Percentiles rank a stretch among this genome's conserved stretches.
Evolutionary conservation across 2,329 filamentous ascomycete genomes (phyloP).

Genomic region (Triangularia verruculosa): DNA sequence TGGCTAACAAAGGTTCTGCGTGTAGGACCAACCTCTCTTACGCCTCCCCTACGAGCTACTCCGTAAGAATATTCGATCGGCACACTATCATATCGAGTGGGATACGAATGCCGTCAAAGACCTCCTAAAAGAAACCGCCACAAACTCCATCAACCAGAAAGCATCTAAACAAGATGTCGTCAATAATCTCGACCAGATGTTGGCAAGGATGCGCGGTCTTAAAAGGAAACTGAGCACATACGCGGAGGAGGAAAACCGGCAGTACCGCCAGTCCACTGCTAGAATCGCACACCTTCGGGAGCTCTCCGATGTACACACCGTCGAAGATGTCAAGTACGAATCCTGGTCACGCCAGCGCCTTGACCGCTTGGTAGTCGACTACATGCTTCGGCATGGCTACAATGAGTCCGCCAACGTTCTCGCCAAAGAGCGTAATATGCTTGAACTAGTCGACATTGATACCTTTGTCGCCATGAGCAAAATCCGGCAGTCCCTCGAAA

Average conservation of each 20-base stretch:
- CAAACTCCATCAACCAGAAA: conserved; percentile 62
- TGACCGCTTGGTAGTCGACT: conserved; percentile 86
- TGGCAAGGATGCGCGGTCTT: conserved; percentile 76
- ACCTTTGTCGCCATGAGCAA: conserved; percentile 80
- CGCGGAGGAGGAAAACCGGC: conserved; percentile 73
- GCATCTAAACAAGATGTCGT: conserved; percentile 69
- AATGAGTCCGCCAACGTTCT: conserved; percentile 71
- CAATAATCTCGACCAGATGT: conserved; percentile 77
- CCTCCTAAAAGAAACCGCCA: conserved; percentile 60
- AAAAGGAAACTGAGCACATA: conserved; percentile 81
- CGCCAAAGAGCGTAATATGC: conserved; percentile 71
- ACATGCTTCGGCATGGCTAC: conserved; percentile 82
- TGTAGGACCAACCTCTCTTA: conserved; percentile 87
- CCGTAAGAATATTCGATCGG: conserved; percentile 88
- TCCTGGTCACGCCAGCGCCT: conserved; percentile 79
- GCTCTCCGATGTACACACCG: conserved; percentile 72
- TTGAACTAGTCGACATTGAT: conserved; percentile 80
- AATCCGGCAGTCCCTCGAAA: conserved; percentile 70
- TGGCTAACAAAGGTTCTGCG: background rate
- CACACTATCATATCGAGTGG: conserved; percentile 73
- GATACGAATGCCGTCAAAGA: conserved; percentile 62
- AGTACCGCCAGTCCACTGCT: conserved; percentile 73
- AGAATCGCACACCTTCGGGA: conserved; percentile 78
- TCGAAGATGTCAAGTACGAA: conserved; percentile 93
- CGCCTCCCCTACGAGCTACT: conserved; percentile 90